These are phyloP conservation scores for Elsinoe necatrix DNA, from an alignment of 2,329 filamentous ascomycete genomes.

Conservation along the genomic window DNA sequence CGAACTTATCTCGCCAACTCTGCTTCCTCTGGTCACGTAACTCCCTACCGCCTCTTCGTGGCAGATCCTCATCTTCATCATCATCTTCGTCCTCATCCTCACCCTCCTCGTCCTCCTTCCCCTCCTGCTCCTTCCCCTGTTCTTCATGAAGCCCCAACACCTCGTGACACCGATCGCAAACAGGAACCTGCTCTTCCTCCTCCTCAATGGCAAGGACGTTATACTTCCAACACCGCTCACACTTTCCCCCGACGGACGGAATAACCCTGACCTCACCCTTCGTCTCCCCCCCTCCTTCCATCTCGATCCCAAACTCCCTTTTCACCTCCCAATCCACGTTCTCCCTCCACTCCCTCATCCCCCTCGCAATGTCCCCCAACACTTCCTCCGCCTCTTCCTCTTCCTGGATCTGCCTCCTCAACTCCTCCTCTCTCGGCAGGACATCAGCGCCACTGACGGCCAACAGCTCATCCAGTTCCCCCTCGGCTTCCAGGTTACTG, in stretches of 20 bases:
- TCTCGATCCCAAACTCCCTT: conserved; percentile 29
- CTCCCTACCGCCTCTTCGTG: neutral
- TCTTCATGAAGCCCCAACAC: conserved; percentile 40
- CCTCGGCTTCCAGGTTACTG: conserved; percentile 18
- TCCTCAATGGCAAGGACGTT: conserved; percentile 43
- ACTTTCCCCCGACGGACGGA: conserved; percentile 56
- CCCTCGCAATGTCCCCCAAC: conserved; percentile 1
- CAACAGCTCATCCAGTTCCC: conserved; percentile 34
- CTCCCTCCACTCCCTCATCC: conserved; percentile 17
- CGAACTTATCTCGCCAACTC: conserved; percentile 7
- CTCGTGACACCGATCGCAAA: conserved; percentile 67
- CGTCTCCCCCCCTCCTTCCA: conserved; percentile 19
- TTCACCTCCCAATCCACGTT: conserved; percentile 35
- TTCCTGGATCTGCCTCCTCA: conserved; percentile 15
- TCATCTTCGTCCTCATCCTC: conserved; percentile 10
- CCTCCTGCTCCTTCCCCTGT: conserved; percentile 2
- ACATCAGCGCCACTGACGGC: conserved; percentile 35
- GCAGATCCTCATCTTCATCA: conserved; percentile 11
- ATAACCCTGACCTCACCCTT: conserved; percentile 24
- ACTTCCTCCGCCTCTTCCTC: conserved; percentile 16
- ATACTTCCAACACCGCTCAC: conserved; percentile 82
- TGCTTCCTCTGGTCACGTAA: conserved; percentile 5
- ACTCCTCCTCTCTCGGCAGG: conserved; percentile 15
- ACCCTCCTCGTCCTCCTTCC: conserved; percentile 10
- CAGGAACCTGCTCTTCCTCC: conserved; percentile 42